These are phyloP conservation scores for Jackrogersella multiformis DNA, from an alignment of 495 filamentous ascomycete species.

Conservation along the genomic window DNA sequence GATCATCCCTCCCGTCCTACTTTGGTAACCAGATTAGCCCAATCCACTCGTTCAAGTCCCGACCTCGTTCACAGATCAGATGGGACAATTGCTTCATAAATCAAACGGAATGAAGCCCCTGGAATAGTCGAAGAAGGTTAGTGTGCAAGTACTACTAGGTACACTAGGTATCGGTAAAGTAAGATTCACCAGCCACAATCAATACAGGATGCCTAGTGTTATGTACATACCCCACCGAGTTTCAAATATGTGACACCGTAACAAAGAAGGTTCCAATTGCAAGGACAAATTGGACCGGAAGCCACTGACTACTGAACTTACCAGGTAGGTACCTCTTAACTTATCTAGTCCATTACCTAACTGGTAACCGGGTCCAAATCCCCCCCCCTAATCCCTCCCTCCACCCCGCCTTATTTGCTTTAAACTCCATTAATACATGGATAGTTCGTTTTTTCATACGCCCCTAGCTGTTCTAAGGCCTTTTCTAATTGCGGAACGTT, in stretches of 20 bases:
- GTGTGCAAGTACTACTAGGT: neutral
- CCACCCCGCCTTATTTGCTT: slow-evolving; percentile 15
- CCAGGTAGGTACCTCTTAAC: too few species aligned
- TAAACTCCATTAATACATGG: neutral
- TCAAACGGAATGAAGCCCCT: slow-evolving; percentile 12
- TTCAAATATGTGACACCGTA: slow-evolving; percentile 5
- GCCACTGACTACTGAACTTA: slow-evolving; percentile 11
- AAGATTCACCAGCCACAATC: slow-evolving; percentile 13
- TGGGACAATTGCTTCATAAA: slow-evolving; percentile 23
- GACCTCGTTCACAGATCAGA: slow-evolving; percentile 12
- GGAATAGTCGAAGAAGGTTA: slow-evolving; percentile 19
- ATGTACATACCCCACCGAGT: slow-evolving; percentile 3
- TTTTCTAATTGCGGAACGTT: slow-evolving; percentile 4
- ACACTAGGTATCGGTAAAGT: neutral
- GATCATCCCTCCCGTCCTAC: too few species aligned
- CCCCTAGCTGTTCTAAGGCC: too few species aligned
- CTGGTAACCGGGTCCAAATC: neutral
- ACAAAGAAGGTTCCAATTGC: slow-evolving; percentile 19
- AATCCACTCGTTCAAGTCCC: too few species aligned
- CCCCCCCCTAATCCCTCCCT: slow-evolving; percentile 1
- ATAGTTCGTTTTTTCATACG: slow-evolving; percentile 12
- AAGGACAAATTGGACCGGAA: slow-evolving; percentile 23
- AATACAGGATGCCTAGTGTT: neutral
- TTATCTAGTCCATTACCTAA: too few species aligned
- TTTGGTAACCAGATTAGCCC: too few species aligned